Conservation (phyloP, 192 early-diverging fungal species). For the Chytriomyces sp. region DNA sequence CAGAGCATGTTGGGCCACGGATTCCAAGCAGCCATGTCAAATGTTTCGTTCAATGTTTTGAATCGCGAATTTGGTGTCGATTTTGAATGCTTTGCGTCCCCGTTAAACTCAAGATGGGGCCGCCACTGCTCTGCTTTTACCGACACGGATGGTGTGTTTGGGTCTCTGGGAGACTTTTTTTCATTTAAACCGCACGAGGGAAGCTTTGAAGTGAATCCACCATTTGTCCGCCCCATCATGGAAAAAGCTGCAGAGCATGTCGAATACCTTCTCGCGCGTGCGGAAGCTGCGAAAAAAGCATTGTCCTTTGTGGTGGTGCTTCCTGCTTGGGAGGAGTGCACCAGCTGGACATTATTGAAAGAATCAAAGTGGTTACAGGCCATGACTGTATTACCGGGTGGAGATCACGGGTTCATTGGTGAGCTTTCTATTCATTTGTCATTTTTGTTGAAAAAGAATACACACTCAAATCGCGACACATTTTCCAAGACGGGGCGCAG, state of each 20-base stretch:
- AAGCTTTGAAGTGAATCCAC: conserved; percentile 28
- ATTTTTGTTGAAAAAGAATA: not conserved
- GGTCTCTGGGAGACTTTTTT: conserved; percentile 26
- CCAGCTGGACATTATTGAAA: conserved; percentile 15
- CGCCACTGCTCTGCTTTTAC: conserved; percentile 14
- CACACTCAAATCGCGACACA: not conserved
- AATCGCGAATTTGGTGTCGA: conserved; percentile 33
- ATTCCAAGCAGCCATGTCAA: conserved; percentile 21
- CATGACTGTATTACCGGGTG: conserved; percentile 19
- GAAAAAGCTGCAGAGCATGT: conserved; percentile 22
- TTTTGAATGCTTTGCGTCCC: conserved; percentile 27
- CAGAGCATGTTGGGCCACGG: conserved; percentile 23
- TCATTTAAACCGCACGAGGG: conserved; percentile 22
- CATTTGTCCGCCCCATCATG: conserved; percentile 26
- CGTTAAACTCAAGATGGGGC: conserved; percentile 25
- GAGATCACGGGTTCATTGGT: conserved; percentile 25
- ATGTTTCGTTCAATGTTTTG: conserved; percentile 21
- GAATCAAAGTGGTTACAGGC: not conserved
- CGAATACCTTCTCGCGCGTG: conserved; percentile 1
- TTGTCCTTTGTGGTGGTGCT: conserved; percentile 23
- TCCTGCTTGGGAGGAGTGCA: conserved; percentile 29
- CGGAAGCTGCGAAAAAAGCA: conserved; percentile 8
- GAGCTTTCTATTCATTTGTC: not conserved
- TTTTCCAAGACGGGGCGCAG: not conserved
- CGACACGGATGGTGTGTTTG: conserved; percentile 22